phyloP scores from a whole-genome alignment of 192 early-diverging fungal genomes.

The Geranomyces variabilis region DNA sequence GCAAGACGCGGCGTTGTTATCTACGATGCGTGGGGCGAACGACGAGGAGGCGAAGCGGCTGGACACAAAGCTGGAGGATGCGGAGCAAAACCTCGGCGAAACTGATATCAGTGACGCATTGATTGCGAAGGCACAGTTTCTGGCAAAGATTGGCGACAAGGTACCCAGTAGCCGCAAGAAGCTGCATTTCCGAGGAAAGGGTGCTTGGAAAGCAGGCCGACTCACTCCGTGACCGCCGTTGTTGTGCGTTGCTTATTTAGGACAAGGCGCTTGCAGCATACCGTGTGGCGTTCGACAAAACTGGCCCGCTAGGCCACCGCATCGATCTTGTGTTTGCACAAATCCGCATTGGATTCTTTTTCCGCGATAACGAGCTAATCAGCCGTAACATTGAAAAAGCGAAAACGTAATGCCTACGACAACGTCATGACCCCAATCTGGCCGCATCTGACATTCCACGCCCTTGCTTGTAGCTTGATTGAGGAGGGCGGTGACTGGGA shows the following conservation, averaged over 20 bases:
- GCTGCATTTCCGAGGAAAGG: no score
- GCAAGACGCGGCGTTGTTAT: constrained; percentile 56
- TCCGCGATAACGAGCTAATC: constrained; percentile 79
- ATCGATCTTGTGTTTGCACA: constrained; percentile 93
- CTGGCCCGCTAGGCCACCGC: constrained; percentile 86
- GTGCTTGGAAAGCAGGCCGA: not conserved
- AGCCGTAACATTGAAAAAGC: constrained; percentile 80
- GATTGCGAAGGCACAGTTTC: constrained; percentile 86
- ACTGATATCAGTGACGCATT: constrained; percentile 84
- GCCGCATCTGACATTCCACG: not conserved
- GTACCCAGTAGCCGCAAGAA: constrained; percentile 40
- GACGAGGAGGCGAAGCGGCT: constrained; percentile 74
- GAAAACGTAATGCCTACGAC: constrained; percentile 40
- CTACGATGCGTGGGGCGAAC: constrained; percentile 69
- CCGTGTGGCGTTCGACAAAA: constrained; percentile 80
- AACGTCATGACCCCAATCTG: not conserved
- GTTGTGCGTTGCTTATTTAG: constrained; percentile 16
- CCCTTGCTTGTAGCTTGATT: constrained; percentile 67
- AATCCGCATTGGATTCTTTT: constrained; percentile 94
- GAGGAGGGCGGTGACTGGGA: constrained; percentile 99
- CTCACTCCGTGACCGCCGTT: not conserved
- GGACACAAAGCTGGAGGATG: constrained; percentile 85
- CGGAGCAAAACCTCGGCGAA: constrained; percentile 91
- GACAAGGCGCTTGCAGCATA: constrained; percentile 87
- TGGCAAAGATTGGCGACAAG: constrained; percentile 93